Conservation (phyloP, 2,329 filamentous ascomycete genomes). For the Pyricularia sp. region DNA sequence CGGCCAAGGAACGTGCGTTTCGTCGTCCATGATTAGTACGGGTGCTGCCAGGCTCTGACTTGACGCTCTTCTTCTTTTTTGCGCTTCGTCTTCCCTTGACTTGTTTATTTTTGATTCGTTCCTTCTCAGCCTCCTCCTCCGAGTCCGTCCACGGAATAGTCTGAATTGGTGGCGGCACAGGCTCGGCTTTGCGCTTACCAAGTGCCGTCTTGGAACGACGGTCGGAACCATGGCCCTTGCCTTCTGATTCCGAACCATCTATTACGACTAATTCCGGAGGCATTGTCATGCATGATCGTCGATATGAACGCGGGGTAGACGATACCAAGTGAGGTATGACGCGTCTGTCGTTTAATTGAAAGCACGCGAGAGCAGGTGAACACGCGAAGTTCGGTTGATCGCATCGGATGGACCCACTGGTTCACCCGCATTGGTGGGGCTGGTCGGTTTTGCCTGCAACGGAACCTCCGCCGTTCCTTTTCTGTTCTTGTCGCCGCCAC, state of each 20-base stretch:
- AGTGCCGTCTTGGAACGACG: background rate
- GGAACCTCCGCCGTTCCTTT: background rate
- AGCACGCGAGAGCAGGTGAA: constrained; percentile 4
- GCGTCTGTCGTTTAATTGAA: background rate
- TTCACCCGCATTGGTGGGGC: background rate
- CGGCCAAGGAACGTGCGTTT: constrained; percentile 4
- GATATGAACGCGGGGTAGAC: background rate
- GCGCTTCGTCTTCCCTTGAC: constrained; percentile 40
- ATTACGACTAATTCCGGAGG: background rate
- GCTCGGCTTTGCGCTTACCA: constrained; percentile 28
- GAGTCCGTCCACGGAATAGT: constrained; percentile 49
- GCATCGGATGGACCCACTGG: background rate
- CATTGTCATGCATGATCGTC: background rate
- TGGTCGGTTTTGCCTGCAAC: background rate
- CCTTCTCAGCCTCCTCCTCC: constrained; percentile 49
- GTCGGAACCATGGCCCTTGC: background rate
- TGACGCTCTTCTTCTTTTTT: constrained; percentile 31
- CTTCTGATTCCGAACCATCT: background rate
- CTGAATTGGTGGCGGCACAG: constrained; percentile 22
- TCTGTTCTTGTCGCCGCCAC: background rate
- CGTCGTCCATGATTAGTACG: constrained; percentile 2
- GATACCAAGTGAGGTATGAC: background rate
- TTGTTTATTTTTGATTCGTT: constrained; percentile 57
- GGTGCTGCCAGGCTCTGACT: constrained; percentile 20
- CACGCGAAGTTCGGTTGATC: background rate